Evolutionary conservation across 345 rosid genomes (phyloP), one percentile per base, ranked within the genome.

Genomic region (Cardiospermum halicacabum): DNA sequence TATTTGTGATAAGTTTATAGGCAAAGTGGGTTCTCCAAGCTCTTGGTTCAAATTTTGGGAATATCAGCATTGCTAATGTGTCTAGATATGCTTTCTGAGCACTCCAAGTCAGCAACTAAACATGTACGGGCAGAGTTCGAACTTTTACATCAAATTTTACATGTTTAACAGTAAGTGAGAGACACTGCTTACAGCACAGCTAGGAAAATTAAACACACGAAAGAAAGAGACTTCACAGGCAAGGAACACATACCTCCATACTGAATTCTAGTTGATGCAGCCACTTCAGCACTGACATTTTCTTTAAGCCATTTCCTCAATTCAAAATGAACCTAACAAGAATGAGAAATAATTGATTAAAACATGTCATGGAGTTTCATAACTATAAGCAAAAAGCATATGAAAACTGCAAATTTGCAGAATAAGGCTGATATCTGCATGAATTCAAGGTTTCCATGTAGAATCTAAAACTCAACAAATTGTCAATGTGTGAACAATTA

Each of bases 291-390:
- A 61, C 87, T 65, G 19, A 80, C 85, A 71, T 85, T 83, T 43
- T 80, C 74, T 2, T 64, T 64, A 43, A 88, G 82, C 91, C 91
- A 88, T 65, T 83, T 81, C 78, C 95, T 87, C 76, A 87, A 72
- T 39, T 81, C 85, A 51, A 24, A 39, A 75, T 87, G 89, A 49
- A 87, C 89, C 94, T 85, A 72, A 30, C 39, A 11, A 9, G 55
- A 16, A 43, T 27, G 55, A 53, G 27, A 12, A 24, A 62, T 8
- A 39, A 55, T 25, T 7, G 6, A 40, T 9, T 19, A 5, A 6
- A 21, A 72, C 50, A 50, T 18, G 3, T 27, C 43, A 42, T 26
- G 19, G 31, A 45, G 50, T 45, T 37, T 28, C 7, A 12, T 12
- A 62, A 49, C 30, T 56, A 34, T 3, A 63, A 63, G 12, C 4